These are phyloP conservation scores for Pseudovirgaria hyperparasitica DNA, from an alignment of 2,329 filamentous ascomycete genomes.

Conservation along the genomic window DNA sequence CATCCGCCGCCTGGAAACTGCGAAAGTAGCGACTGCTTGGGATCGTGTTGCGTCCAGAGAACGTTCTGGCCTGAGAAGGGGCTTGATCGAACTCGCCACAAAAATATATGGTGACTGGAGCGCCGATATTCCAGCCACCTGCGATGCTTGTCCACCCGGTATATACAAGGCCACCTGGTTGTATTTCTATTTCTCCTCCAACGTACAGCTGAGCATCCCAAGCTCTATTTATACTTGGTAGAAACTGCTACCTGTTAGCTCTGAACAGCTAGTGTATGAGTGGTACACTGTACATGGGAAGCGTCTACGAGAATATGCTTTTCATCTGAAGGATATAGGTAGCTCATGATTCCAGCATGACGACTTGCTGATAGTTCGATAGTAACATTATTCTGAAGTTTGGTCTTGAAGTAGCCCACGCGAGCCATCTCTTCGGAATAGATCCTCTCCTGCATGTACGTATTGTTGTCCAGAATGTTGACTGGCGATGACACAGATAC, in stretches of 20 bases:
- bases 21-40: slow-evolving; percentile 20
- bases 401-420: slow-evolving; percentile 25
- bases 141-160: slow-evolving; percentile 21
- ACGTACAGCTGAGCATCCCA: slow-evolving; percentile 25
- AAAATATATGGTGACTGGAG: slow-evolving; percentile 21
- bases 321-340: slow-evolving; percentile 24
- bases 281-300: slow-evolving; percentile 30
- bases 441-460: slow-evolving; percentile 26
- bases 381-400: slow-evolving; percentile 19
- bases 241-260: slow-evolving; percentile 7
- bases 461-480: slow-evolving; percentile 30
- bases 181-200: slow-evolving; percentile 21
- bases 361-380: slow-evolving; percentile 23
- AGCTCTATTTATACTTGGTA: slow-evolving; percentile 18
- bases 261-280: no score
- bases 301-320: slow-evolving; percentile 34
- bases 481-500: slow-evolving; percentile 23
- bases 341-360: slow-evolving; percentile 25
- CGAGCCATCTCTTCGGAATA: slow-evolving; percentile 17
- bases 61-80: slow-evolving; percentile 13
- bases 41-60: slow-evolving; percentile 25
- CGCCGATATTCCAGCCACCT: slow-evolving; percentile 24
- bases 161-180: slow-evolving; percentile 15
- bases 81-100: slow-evolving; percentile 21
- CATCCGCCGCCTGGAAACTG: slow-evolving; percentile 18